phyloP scores from a whole-genome alignment of 2,329 filamentous ascomycete genomes.

The Aspergillus luchuensis region DNA sequence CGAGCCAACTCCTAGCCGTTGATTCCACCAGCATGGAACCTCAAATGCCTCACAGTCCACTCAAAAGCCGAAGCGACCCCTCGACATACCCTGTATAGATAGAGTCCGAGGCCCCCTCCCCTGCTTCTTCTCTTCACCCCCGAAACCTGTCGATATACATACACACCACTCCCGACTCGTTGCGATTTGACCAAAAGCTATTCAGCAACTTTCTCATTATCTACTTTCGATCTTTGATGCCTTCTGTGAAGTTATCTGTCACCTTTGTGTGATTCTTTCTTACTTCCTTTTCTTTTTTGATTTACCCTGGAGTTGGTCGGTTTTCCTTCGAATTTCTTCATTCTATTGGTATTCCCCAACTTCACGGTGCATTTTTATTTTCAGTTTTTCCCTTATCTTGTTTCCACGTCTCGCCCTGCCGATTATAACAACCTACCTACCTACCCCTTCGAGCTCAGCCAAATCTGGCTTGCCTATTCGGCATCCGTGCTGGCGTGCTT shows the following conservation, averaged over 20 bases:
- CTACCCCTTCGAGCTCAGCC: background rate
- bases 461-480: background rate
- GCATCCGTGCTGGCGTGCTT: background rate
- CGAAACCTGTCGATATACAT: background rate
- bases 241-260: background rate
- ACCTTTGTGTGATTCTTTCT: background rate
- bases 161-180: background rate
- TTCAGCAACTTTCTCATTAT: background rate
- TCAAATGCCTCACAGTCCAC: slow-evolving; percentile 4
- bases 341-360: background rate
- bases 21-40: slow-evolving; percentile 9
- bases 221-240: background rate
- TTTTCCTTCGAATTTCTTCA: background rate
- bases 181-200: slow-evolving; percentile 8
- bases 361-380: background rate
- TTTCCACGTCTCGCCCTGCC: background rate
- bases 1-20: background rate
- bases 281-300: background rate
- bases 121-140: background rate
- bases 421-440: background rate
- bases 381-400: background rate
- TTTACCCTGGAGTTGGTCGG: background rate
- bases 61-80: slow-evolving; percentile 3
- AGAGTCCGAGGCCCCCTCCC: background rate
- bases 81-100: slow-evolving; percentile 9